Evolutionary conservation across 2,329 filamentous ascomycete genomes (phyloP).

Genomic region (Salinomyces thailandicus): DNA sequence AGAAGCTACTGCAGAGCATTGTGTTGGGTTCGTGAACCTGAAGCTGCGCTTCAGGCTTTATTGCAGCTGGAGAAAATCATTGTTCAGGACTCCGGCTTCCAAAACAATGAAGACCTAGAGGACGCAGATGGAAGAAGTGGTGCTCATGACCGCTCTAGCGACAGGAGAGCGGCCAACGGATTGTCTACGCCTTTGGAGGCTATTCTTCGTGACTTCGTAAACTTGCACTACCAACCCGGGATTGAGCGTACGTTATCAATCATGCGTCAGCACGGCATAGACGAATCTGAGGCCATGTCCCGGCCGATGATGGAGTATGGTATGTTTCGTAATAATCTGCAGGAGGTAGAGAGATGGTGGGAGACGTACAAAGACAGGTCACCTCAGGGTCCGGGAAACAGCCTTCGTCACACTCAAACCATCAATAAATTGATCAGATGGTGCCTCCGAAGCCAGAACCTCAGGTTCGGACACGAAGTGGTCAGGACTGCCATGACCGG

Average conservation of each 20-base stretch:
- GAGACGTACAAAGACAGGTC: not conserved
- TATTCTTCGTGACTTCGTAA: too few species aligned
- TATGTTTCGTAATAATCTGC: not conserved
- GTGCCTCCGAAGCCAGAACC: slow-evolving; percentile 37
- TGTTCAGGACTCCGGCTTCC: too few species aligned
- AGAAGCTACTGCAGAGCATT: too few species aligned
- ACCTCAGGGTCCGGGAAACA: not conserved
- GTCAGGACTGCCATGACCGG: slow-evolving; percentile 35
- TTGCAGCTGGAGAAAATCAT: too few species aligned
- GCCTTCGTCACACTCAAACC: not conserved
- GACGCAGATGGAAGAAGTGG: too few species aligned
- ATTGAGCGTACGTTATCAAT: not conserved
- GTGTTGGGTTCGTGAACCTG: too few species aligned
- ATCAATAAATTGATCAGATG: slow-evolving; percentile 5
- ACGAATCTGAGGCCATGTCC: not conserved
- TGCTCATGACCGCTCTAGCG: too few species aligned
- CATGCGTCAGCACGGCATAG: not conserved
- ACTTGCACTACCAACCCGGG: too few species aligned
- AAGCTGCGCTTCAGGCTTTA: too few species aligned
- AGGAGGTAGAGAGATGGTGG: slow-evolving; percentile 1
- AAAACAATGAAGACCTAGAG: too few species aligned
- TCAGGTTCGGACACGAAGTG: slow-evolving; percentile 52
- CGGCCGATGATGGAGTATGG: not conserved
- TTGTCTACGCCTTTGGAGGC: too few species aligned
- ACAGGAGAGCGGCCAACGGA: too few species aligned